Evolutionary conservation across 148 eudicot genomes (phyloP), one percentile per base, ranked within the genome.

Genomic region (Heliamphora exappendiculata): DNA sequence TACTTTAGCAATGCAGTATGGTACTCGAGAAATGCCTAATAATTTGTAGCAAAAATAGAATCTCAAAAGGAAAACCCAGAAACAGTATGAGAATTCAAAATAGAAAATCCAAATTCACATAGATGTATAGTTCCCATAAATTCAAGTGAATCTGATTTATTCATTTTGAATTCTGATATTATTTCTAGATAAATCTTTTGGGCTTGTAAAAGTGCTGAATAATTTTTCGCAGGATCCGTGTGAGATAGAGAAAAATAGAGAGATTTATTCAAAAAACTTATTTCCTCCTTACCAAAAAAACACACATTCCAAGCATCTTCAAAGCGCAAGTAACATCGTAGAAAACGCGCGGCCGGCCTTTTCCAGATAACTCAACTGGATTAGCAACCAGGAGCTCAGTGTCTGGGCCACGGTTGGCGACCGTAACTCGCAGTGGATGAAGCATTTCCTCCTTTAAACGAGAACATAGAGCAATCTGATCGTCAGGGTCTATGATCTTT

Each of bases 321-420:
- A 94, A 80, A 6, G 91, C 93, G 22, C 81, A 82, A 12, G 98
- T 94, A 60, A 87, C 89, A 76, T 94, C 98, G 72, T 89, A 85
- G 80, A 91, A 91, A 74, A 94, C 97, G 42, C 91, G 91, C 24
- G 98, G 98, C 76, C 98, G 84, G 80, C 98, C 98, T 66, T 86
- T 80, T 66, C 98, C 93, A 10, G 90, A 90, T 80, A 87, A 75
- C 86, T 94, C 98, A 53, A 94, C 98, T 14, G 98, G 98, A 79
- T 94, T 94, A 75, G 91, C 97, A 73, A 94, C 97, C 85, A 94
- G 73, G 31, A 91, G 91, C 82, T 94, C 97, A 1, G 93, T 90
- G 67, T 94, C 98, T 37, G 98, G 98, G 53, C 98, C 98, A 75
- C 97, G 91, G 81, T 83, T 91, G 17, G 91, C 84, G 70, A 94